Base-by-base conservation (phyloP, 768 basidiomycete genomes). In the Lyophyllum atratum region DNA sequence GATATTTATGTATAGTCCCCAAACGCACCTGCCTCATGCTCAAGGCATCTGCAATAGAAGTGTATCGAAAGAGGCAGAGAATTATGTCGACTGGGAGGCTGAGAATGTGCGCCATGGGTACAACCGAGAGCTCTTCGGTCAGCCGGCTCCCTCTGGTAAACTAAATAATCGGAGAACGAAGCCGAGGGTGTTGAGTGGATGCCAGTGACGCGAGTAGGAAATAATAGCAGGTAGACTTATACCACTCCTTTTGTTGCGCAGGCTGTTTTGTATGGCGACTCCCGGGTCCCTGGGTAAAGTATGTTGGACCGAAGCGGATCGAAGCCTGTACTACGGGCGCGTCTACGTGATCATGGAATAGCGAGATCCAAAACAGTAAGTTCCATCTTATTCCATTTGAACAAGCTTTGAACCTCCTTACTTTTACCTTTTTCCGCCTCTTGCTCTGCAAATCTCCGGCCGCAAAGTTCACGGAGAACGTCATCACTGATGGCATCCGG, bases 41-140 rank as follows among this genome's bases (percentile, higher is more conserved):
- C 49, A 80, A 65, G 6, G 87, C 68, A 55, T 79, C 78, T 2
- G 57, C 26, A 8, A 80, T 64, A 17, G 74, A 67, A 15, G 85
- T 71, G 58, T 78, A 64, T 7, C 62, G 56, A 56, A 85, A 67
- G 47, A 86, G 68, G 11, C 73, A 54, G 24, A 82, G 69, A 58
- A 80, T 67, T 51, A 87, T 60, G 57, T 87, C 85, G 34, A 73
- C 66, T 2, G 85, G 84, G 1, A 86, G 73, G 24, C 65, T 53
- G 47, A 63, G 45, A 22, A 66, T 54, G 24, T 49, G 47, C 12
- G 54, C 19, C 59, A 61, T 61, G 21, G 26, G 37, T 37, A n/a
- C n/a, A n/a, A n/a, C n/a, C n/a, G n/a, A n/a, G 15, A 26, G 51
- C 19, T 11, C 33, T 29, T 31, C 24, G n/a, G 22, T 11, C 39